A percentile compares a stretch with the other conserved stretches of the same genome.
Conservation (phyloP, 345 rosid species). For the Gossypium anomalum region DNA sequence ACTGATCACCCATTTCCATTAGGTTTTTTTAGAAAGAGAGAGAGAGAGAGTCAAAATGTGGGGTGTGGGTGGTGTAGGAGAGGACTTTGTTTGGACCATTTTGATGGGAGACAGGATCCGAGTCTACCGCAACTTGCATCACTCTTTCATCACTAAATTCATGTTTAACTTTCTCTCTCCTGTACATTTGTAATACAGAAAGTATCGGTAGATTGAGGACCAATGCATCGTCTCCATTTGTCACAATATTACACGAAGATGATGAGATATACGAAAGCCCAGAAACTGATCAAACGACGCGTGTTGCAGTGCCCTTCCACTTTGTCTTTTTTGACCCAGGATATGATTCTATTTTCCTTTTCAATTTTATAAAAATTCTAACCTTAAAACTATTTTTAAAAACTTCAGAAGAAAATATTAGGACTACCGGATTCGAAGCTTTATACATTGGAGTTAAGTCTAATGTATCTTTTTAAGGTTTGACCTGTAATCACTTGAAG, state of each 20-base stretch:
- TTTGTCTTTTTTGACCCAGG: not conserved
- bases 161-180: slow-evolving; percentile 1
- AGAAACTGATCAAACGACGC: slow-evolving; percentile 24
- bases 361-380: too few relatives aligned
- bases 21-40: not conserved
- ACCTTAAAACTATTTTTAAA: too few relatives aligned
- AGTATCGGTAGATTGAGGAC: not conserved
- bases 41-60: slow-evolving; percentile 10
- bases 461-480: too few relatives aligned
- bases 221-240: slow-evolving; percentile 20
- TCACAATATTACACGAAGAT: slow-evolving; percentile 27
- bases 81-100: slow-evolving; percentile 19
- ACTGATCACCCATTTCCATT: slow-evolving; percentile 31
- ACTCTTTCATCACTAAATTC: slow-evolving; percentile 22
- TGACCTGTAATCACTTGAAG: too few relatives aligned
- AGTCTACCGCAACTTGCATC: slow-evolving; percentile 57
- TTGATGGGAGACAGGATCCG: slow-evolving; percentile 65
- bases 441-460: too few relatives aligned
- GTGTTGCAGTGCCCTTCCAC: slow-evolving; percentile 16
- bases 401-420: too few relatives aligned
- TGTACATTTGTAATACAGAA: not conserved
- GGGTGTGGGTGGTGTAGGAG: not conserved
- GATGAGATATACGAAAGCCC: not conserved
- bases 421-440: too few relatives aligned
- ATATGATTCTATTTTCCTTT: too few relatives aligned